Evolutionary conservation across 495 filamentous ascomycete genomes (phyloP).

Genomic region (Cladorrhinum samala): DNA sequence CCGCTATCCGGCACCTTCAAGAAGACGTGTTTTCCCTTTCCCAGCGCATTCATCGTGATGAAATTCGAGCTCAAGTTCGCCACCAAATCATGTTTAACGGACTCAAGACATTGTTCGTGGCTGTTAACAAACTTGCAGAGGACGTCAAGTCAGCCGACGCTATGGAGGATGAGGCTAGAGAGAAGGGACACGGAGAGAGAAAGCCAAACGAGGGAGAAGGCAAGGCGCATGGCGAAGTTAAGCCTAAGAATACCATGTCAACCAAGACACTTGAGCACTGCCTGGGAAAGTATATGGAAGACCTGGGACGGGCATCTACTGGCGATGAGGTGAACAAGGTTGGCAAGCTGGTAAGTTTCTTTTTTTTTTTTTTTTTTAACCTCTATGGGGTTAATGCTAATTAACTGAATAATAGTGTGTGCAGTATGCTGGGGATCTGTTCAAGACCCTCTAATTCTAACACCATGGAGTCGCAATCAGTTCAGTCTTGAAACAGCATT

Average conservation of each 20-base stretch:
- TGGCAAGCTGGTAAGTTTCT: conserved; percentile 9
- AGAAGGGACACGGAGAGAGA: not conserved
- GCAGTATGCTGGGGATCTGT: conserved; percentile 23
- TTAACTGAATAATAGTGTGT: conserved; percentile 7
- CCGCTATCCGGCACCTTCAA: not conserved
- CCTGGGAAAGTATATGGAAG: conserved; percentile 7
- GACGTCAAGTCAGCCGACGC: not conserved
- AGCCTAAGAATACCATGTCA: not conserved
- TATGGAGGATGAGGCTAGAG: not conserved
- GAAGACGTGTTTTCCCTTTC: conserved; percentile 8
- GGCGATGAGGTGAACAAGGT: conserved; percentile 11
- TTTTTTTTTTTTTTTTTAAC: not conserved
- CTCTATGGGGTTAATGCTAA: no score
- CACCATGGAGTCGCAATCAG: not conserved
- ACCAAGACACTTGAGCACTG: conserved; percentile 19
- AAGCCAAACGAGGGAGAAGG: no score
- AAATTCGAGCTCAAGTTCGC: conserved; percentile 9
- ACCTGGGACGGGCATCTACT: conserved; percentile 14
- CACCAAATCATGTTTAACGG: conserved; percentile 20
- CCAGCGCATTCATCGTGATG: conserved; percentile 5
- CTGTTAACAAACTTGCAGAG: conserved; percentile 1
- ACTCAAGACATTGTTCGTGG: conserved; percentile 13
- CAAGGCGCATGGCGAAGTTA: not conserved
- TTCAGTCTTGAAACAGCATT: no score
- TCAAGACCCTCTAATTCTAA: conserved; percentile 15